Base-by-base conservation (phyloP, 768 basidiomycete species). In the Pulveroboletus sp. region DNA sequence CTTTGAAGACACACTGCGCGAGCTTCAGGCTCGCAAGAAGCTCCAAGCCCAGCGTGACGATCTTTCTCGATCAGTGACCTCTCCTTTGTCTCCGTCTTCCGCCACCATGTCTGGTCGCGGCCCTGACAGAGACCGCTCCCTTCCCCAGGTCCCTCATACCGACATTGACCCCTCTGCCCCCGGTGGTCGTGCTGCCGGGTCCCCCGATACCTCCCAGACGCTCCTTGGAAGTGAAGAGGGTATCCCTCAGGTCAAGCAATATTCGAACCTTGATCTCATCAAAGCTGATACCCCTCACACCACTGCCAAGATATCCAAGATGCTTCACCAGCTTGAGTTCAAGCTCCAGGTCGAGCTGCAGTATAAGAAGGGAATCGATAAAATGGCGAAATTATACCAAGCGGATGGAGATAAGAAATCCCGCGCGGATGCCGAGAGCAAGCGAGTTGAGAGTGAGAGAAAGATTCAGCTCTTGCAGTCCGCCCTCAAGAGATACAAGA, bases 271-370 rank as follows among this genome's bases (percentile, higher is more conserved):
- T 55, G 96, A 99, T 76, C 75, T 99, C 55, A 92, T 96, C 70
- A 94, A 94, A 72, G 93, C 93, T 56, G 96, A 99, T 73, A 94
- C 94, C 39, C 94, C 95, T 14, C 83, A 95, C 64, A 93, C 93
- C 17, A 87, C 94, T 2, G 86, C 90, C 58, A 98, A 95, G 76
- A 98, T 99, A 67, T 90, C 93, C 37, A 83, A 83, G 59, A 97
- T 98, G 94, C 82, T 98, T 43, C 94, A 97, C 70, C 94, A 97
- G 70, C 85, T 99, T 54, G 94, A 98, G 71, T 99, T 97, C 81
- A 99, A 99, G 73, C 83, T 97, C 48, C 91, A 95, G 69, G 92
- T 99, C 56, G 96, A 99, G 71, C 82, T 88, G 73, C 93, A 98
- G 72, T 97, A 97, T 76, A 95, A 94, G 76, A 81, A 86, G 67